phyloP scores from a whole-genome alignment of 2,329 filamentous ascomycete species.

The Aphanocladium album region DNA sequence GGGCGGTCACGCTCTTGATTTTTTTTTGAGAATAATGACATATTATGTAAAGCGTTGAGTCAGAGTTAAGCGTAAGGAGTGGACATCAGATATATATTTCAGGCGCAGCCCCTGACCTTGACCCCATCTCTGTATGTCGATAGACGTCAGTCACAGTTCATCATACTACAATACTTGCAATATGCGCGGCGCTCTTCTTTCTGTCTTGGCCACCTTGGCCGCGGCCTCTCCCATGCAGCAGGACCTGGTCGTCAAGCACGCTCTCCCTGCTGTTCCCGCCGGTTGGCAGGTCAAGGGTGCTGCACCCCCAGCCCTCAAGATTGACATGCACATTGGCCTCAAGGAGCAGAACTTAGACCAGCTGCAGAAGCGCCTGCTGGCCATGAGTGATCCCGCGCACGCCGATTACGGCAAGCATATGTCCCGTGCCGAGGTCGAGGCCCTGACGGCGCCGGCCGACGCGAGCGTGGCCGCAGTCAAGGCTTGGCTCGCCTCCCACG shows the following conservation, averaged over 20 bases:
- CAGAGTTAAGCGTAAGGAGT: too few species aligned
- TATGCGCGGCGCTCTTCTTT: neutral
- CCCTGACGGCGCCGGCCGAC: neutral
- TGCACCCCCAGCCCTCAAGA: neutral
- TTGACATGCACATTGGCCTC: conserved; percentile 6
- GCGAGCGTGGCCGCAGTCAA: neutral
- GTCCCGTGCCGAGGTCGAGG: neutral
- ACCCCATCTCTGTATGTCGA: too few species aligned
- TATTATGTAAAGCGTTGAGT: too few species aligned
- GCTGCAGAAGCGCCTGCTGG: conserved; percentile 6
- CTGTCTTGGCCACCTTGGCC: neutral
- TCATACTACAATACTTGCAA: too few species aligned
- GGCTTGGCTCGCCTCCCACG: neutral
- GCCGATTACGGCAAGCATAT: conserved; percentile 8
- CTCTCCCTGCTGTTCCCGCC: neutral
- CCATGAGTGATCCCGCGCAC: neutral
- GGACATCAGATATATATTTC: too few species aligned
- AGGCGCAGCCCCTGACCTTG: too few species aligned
- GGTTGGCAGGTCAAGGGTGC: too few species aligned
- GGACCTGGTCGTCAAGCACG: neutral
- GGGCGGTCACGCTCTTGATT: too few species aligned
- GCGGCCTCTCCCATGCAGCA: neutral
- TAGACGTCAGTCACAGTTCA: too few species aligned
- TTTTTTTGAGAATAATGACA: too few species aligned
- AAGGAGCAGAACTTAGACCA: conserved; percentile 1